A percentile compares a stretch with the other conserved stretches of the same genome.
phyloP scores from a whole-genome alignment of 2,329 filamentous ascomycete species.

The Diaporthe citrichinensis region DNA sequence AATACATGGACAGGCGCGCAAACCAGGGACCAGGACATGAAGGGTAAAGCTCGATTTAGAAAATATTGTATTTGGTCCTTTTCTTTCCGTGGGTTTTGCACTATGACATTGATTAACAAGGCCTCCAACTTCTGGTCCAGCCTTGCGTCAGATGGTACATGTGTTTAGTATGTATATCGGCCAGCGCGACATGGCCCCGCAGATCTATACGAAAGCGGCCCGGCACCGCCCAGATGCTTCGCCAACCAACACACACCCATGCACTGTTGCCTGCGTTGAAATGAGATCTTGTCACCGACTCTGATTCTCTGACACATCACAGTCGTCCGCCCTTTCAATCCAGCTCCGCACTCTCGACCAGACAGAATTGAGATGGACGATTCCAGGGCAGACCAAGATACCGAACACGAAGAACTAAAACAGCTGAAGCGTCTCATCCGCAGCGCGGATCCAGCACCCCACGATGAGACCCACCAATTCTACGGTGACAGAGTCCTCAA shows the following conservation, averaged over 20 bases:
- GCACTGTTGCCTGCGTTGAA: not conserved
- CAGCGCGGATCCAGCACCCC: not conserved
- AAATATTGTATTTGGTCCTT: no score
- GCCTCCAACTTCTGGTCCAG: no score
- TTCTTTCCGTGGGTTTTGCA: no score
- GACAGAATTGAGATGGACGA: not conserved
- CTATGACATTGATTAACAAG: no score
- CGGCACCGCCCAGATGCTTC: not conserved
- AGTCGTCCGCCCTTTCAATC: fast-evolving
- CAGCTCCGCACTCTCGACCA: not conserved
- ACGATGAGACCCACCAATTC: not conserved
- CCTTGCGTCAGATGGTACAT: no score
- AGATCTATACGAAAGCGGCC: not conserved
- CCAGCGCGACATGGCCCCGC: not conserved
- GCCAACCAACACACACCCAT: not conserved
- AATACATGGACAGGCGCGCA: no score
- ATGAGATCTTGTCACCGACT: not conserved
- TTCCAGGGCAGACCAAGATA: not conserved
- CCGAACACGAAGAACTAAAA: not conserved
- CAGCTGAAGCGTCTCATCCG: not conserved
- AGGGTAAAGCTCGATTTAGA: no score
- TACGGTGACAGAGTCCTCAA: constrained; percentile 3
- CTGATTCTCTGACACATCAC: not conserved
- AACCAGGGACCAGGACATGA: no score
- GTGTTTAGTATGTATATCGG: no score